phyloP scores from a whole-genome alignment of 192 early-diverging fungal genomes.

The Backusella sp. region DNA sequence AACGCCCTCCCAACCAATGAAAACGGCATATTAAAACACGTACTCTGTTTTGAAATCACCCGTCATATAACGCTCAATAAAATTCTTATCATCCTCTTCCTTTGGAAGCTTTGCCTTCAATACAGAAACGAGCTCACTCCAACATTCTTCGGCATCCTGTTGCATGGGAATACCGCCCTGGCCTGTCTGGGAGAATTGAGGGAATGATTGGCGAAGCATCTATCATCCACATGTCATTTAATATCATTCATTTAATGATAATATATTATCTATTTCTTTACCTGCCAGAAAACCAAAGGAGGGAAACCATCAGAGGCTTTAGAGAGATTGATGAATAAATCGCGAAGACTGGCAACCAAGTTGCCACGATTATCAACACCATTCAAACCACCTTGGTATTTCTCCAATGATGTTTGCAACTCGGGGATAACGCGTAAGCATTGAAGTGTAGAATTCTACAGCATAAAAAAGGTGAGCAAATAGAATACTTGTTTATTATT shows the following conservation, averaged over 20 bases:
- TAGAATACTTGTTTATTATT: constrained; percentile 16
- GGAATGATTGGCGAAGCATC: constrained; percentile 75
- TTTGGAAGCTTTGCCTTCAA: constrained; percentile 60
- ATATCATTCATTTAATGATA: not conserved
- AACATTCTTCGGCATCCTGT: constrained; percentile 99
- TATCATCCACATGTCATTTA: constrained; percentile 4
- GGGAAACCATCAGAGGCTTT: constrained; percentile 69
- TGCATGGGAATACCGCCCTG: constrained; percentile 73
- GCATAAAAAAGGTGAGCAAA: not conserved
- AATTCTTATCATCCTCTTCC: constrained; percentile 39
- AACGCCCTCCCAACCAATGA: not conserved
- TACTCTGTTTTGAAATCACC: constrained; percentile 49
- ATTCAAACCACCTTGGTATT: constrained; percentile 43
- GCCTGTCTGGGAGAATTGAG: constrained; percentile 85
- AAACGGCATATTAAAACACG: not conserved
- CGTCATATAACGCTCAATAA: constrained; percentile 84
- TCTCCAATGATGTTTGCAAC: constrained; percentile 60
- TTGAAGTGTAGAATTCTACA: constrained; percentile 87
- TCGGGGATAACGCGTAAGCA: constrained; percentile 89
- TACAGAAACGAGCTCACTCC: constrained; percentile 80
- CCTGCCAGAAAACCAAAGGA: constrained; percentile 79
- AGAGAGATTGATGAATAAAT: constrained; percentile 71
- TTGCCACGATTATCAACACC: constrained; percentile 57
- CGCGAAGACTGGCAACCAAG: constrained; percentile 66
- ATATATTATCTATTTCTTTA: constrained; percentile 17